A percentile compares a stretch with the other conserved stretches of the same genome.
phyloP scores from a whole-genome alignment of 2,329 filamentous ascomycete genomes.

The Neofusicoccum sp. region DNA sequence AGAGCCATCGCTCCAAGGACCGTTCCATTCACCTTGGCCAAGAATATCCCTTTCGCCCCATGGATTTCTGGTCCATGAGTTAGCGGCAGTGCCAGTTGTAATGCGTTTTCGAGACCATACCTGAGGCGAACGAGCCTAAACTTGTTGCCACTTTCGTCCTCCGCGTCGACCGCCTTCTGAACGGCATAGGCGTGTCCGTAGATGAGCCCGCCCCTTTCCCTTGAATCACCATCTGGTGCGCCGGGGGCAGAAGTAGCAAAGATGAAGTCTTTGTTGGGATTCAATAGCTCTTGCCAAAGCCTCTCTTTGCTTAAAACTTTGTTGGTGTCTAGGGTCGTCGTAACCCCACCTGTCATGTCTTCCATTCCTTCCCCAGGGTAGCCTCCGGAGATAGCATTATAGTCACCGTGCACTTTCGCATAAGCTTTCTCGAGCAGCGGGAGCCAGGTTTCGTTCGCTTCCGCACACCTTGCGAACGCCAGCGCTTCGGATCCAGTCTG shows the following conservation, averaged over 20 bases:
- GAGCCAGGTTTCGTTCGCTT: slow-evolving; percentile 81
- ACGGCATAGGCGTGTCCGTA: slow-evolving; percentile 60
- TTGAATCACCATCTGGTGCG: neutral
- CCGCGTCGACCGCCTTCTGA: slow-evolving; percentile 62
- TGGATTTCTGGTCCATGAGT: slow-evolving; percentile 64
- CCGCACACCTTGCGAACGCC: slow-evolving; percentile 75
- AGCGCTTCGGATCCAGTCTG: slow-evolving; percentile 76
- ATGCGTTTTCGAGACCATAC: neutral
- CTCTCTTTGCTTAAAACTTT: slow-evolving; percentile 77
- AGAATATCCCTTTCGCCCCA: slow-evolving; percentile 63
- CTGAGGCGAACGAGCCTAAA: slow-evolving; percentile 45
- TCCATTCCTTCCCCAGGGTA: slow-evolving; percentile 68
- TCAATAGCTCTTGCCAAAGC: slow-evolving; percentile 83
- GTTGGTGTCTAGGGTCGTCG: slow-evolving; percentile 67
- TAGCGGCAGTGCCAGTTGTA: neutral
- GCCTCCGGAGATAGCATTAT: slow-evolving; percentile 72
- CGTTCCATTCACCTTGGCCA: slow-evolving; percentile 70
- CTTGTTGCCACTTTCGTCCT: slow-evolving; percentile 64
- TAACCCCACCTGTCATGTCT: slow-evolving; percentile 68
- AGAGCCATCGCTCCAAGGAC: slow-evolving; percentile 79
- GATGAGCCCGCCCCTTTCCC: slow-evolving; percentile 48
- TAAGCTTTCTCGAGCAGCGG: slow-evolving; percentile 81
- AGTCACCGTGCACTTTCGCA: slow-evolving; percentile 83
- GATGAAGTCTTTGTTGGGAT: slow-evolving; percentile 78
- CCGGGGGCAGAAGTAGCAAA: slow-evolving; percentile 49